A percentile compares a stretch with the other conserved stretches of the same genome.
These are phyloP conservation scores for Mortierella hygrophila DNA, from an alignment of 192 early-diverging fungal species.

Conservation along the genomic window DNA sequence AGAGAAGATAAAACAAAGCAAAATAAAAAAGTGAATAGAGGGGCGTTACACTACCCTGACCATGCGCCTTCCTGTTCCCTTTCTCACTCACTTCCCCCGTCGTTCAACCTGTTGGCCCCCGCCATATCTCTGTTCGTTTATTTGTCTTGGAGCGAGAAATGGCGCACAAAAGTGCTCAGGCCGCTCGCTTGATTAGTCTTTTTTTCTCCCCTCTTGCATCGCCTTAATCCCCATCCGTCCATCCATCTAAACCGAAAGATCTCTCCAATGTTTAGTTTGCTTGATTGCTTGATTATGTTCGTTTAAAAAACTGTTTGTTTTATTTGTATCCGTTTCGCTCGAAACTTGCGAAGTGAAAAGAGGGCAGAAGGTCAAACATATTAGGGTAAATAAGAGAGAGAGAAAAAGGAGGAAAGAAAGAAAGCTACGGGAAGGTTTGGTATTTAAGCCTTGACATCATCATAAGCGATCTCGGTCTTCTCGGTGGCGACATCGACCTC, in stretches of 20 bases:
- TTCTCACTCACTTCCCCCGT: no score
- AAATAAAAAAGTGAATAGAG: no score
- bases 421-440: neutral
- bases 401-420: neutral
- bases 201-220: neutral
- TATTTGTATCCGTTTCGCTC: neutral
- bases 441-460: conserved; percentile 32
- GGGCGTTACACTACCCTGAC: no score
- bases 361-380: neutral
- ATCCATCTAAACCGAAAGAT: neutral
- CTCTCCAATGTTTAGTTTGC: neutral
- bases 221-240: neutral
- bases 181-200: neutral
- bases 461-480: conserved; percentile 19
- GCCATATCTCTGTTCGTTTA: no score
- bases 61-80: no score
- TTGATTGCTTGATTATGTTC: no score
- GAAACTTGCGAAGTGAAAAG: neutral
- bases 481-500: conserved; percentile 10
- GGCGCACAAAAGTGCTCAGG: neutral
- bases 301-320: neutral
- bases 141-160: no score
- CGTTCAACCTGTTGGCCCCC: no score
- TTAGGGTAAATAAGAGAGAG: neutral
- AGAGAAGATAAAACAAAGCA: no score